Evolutionary conservation across 495 filamentous ascomycete genomes (phyloP), one percentile per base, ranked within the genome.

Genomic region (Talaromyces proteolyticus): DNA sequence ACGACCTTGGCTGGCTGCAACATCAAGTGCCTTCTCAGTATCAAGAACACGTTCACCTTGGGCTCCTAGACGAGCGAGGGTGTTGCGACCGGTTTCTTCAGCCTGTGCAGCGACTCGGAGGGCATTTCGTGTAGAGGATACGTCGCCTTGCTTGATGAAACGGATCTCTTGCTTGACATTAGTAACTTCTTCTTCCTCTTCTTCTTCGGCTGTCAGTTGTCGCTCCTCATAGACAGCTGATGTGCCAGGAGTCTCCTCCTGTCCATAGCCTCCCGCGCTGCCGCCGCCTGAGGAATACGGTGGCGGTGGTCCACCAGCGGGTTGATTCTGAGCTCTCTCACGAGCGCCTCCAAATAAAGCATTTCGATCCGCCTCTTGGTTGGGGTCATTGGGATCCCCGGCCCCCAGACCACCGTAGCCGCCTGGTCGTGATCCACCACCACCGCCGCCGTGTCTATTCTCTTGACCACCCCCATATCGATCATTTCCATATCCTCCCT

Each of bases 41-140:
- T 89, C 85, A 63, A 93, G 81, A 39, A 94, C 77, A 4, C 80
- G 76, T 53, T 94, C 89, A 51, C 81, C 79, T 61, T 95, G 89
- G 7, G 73, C 77, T 36, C 84, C 85, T 7, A 94, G 81, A 36
- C 84, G 75, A 18, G 77, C 82, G 11, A 91, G 68, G 1, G 85
- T 91, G 40, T 77, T 74, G 14, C 79, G 73, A 21, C 84, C 85
- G n/a, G 81, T 83, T 52, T 91, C 83, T 53, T 88, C 78, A 2
- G 86, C 81, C 62, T 89, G 79, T 11, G 76, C 76, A 4, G 80
- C 85, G 42, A 83, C 74, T 1, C 79, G 74, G 10, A 87, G 68
- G 2, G 84, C 81, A 61, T 88, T 90, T 4, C 81, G 75, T 3
- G 86, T 85, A 0, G 85, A 84, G 1, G 80, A 72, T 10, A 88